Conservation (phyloP, 192 early-diverging fungal genomes). For the Linnemannia elongata region DNA sequence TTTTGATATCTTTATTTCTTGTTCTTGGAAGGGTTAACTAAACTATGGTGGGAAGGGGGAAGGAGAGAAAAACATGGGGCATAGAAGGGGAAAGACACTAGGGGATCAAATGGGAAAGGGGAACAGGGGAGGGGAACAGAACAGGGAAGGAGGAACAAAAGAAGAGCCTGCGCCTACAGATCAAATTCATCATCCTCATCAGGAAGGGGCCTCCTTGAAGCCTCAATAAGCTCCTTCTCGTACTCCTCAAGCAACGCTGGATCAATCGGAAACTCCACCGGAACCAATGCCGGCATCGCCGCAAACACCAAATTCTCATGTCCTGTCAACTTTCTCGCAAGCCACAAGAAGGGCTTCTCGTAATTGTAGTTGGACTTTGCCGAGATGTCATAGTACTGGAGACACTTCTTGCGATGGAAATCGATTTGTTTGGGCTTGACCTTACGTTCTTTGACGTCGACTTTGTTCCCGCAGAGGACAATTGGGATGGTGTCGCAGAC, state of each 20-base stretch:
- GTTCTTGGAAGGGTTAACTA: too few relatives aligned
- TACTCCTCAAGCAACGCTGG: slow-evolving; percentile 80
- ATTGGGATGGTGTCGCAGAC: slow-evolving; percentile 99
- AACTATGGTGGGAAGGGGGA: too few relatives aligned
- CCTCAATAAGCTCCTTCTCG: slow-evolving; percentile 80
- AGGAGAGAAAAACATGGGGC: too few relatives aligned
- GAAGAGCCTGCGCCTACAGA: slow-evolving; percentile 14
- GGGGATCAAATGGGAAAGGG: too few relatives aligned
- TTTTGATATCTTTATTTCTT: too few relatives aligned
- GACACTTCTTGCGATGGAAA: slow-evolving; percentile 99
- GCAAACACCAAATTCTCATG: slow-evolving; percentile 95
- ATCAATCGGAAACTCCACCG: slow-evolving; percentile 93
- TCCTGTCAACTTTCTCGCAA: slow-evolving; percentile 96
- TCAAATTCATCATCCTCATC: slow-evolving; percentile 52
- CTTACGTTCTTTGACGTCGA: slow-evolving; percentile 99
- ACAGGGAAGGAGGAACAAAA: too few relatives aligned
- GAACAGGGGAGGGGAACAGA: too few relatives aligned
- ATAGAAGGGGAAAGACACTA: too few relatives aligned
- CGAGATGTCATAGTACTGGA: slow-evolving; percentile 99
- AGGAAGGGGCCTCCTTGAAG: slow-evolving; percentile 88
- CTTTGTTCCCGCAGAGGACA: slow-evolving; percentile 99
- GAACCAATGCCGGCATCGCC: slow-evolving; percentile 94
- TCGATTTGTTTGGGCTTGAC: slow-evolving; percentile 99
- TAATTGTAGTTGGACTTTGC: slow-evolving; percentile 99
- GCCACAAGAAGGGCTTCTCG: slow-evolving; percentile 99